Evolutionary conservation across 305 asterid species (phyloP), one percentile per base, ranked within the genome.

Genomic region (Fraxinus greggii): DNA sequence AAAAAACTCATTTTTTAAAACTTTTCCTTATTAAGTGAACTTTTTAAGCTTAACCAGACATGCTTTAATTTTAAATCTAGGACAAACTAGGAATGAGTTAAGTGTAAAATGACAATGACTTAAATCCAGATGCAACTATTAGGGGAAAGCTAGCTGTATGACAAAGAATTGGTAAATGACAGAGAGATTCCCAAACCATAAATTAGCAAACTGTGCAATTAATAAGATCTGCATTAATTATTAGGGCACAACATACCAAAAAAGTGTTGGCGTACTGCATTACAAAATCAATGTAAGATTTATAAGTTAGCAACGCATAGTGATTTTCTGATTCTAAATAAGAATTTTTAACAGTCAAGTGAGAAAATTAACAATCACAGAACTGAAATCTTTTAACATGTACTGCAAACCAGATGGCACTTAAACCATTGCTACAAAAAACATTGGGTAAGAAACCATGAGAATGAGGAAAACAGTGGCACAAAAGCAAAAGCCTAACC

Each of bases 391-490:
- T 76, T 29, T 42, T 42, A 23, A 8, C 79, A 40, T 33, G 19
- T 17, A 51, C 26, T 28, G 45, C 51, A 76, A 31, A 33, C 26
- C 42, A 38, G 77, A 19, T 81, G 35, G 74, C 32, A 84, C 79
- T 61, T 32, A 12, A 80, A 65, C 10, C 32, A 36, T 24, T 33
- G 35, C 1, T 2, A 28, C 56, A 8, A 42, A 63, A 13, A 19
- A 17, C 9, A 48, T 42, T 12, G 32, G 29, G 42, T 28, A 65
- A 42, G 32, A 81, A 38, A 38, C 23, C 42, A 29, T 5, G 59
- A 19, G 10, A 54, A 29, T 26, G 73, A 65, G 1, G 36, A 42
- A 74, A 61, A 59, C 19, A 36, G 19, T 28, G 67, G 48, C 61
- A 36, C 32, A 26, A 3, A 56, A 54, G 31, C 59, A 28, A 35